These are phyloP conservation scores for Inosperma sp. DNA, from an alignment of 768 basidiomycete species.

Conservation along the genomic window DNA sequence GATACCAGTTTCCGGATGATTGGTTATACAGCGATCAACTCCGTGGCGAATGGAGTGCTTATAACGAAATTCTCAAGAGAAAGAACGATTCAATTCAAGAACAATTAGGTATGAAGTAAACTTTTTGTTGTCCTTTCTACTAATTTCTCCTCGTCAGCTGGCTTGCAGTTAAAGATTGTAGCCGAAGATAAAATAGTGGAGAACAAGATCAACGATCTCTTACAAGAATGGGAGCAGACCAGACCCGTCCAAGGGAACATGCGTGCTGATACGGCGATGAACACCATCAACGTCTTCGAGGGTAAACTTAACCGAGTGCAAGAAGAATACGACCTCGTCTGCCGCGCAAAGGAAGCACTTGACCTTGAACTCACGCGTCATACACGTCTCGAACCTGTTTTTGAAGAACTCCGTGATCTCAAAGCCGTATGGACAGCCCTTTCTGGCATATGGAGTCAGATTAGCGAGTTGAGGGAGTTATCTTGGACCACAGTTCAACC, in stretches of 20 bases:
- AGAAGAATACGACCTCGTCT: constrained; percentile 94
- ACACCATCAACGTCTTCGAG: constrained; percentile 93
- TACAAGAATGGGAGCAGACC: constrained; percentile 91
- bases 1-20: constrained; percentile 94
- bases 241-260: constrained; percentile 96
- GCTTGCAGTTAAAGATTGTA: constrained; percentile 98
- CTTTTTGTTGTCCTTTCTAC: not conserved
- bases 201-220: constrained; percentile 88
- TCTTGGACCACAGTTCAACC: constrained; percentile 92
- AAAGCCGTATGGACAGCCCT: constrained; percentile 99
- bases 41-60: constrained; percentile 96
- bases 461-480: constrained; percentile 82
- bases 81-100: constrained; percentile 99
- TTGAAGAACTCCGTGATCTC: constrained; percentile 92
- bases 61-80: constrained; percentile 94
- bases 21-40: constrained; percentile 99
- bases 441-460: constrained; percentile 94
- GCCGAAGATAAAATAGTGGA: constrained; percentile 98
- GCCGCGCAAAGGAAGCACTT: constrained; percentile 94
- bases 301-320: constrained; percentile 82
- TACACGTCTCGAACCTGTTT: constrained; percentile 88
- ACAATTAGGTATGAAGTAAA: constrained; percentile 69
- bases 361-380: constrained; percentile 88
- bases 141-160: constrained; percentile 47
- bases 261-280: constrained; percentile 95